phyloP scores from a whole-genome alignment of 2,329 filamentous ascomycete species.

The Alternaria triticimaculans region DNA sequence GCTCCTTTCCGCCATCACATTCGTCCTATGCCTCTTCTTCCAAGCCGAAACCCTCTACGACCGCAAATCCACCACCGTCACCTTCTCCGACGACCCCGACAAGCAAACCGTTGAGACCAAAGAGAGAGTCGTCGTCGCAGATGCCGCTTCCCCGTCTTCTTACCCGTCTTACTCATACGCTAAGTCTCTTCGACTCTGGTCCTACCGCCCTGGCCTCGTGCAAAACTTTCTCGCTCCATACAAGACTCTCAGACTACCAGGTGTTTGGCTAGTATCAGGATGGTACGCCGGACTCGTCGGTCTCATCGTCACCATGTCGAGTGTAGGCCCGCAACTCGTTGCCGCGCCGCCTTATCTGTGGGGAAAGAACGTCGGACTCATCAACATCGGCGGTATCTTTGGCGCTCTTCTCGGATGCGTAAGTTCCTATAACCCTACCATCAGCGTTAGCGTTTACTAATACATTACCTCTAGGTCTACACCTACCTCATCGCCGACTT shows the following conservation, averaged over 20 bases:
- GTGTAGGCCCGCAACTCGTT: conserved; percentile 48
- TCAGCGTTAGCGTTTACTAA: background rate
- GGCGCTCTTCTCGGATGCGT: conserved; percentile 46
- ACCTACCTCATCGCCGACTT: conserved; percentile 50
- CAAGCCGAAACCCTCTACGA: conserved; percentile 52
- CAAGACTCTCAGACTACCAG: conserved; percentile 48
- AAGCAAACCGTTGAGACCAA: conserved; percentile 27
- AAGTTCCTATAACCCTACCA: background rate
- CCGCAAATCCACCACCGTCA: conserved; percentile 28
- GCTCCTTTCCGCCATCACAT: conserved; percentile 40
- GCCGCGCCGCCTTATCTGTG: conserved; percentile 51
- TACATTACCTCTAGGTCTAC: conserved; percentile 19
- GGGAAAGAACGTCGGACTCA: conserved; percentile 49
- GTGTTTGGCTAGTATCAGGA: conserved; percentile 51
- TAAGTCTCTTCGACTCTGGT: conserved; percentile 45
- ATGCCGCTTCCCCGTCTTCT: conserved; percentile 17
- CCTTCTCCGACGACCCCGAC: conserved; percentile 17
- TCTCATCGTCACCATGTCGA: conserved; percentile 49
- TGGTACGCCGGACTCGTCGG: conserved; percentile 54
- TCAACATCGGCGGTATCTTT: conserved; percentile 49
- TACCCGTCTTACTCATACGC: conserved; percentile 43
- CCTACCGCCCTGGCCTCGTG: conserved; percentile 44
- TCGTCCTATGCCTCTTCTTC: conserved; percentile 46
- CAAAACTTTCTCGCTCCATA: conserved; percentile 49
- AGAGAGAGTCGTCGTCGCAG: conserved; percentile 13